Evolutionary conservation across 768 basidiomycete species (phyloP).

Genomic region (Polyporus arcularius): DNA sequence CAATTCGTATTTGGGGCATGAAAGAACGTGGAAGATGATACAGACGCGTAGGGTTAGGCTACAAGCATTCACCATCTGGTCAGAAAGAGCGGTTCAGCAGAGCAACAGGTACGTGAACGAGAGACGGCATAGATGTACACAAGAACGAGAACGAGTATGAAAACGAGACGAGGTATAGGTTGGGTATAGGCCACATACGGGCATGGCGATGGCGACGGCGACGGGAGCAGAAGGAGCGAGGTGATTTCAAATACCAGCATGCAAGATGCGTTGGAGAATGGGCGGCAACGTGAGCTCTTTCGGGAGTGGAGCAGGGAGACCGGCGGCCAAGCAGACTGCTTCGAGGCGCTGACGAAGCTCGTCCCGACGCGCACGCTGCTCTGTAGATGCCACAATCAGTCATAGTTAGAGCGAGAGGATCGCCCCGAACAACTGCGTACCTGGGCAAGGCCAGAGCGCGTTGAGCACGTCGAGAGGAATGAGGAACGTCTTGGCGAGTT

Average conservation of each 20-base stretch:
- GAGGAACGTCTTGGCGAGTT: slow-evolving; percentile 67
- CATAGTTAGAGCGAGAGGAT: background rate
- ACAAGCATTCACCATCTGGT: slow-evolving; percentile 4
- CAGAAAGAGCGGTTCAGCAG: background rate
- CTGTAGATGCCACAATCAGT: slow-evolving; percentile 12
- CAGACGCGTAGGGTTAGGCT: slow-evolving; percentile 13
- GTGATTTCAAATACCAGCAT: background rate
- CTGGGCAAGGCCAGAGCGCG: slow-evolving; percentile 64
- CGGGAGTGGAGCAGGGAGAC: slow-evolving; percentile 25
- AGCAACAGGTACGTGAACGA: slow-evolving; percentile 4
- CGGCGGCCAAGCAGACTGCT: slow-evolving; percentile 26
- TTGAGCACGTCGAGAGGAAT: slow-evolving; percentile 67
- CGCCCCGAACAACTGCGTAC: slow-evolving; percentile 30
- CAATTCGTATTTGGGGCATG: slow-evolving; percentile 1
- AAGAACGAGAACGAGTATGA: background rate
- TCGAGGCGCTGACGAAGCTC: slow-evolving; percentile 27
- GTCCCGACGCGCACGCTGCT: slow-evolving; percentile 23
- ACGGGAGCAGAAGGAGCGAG: background rate
- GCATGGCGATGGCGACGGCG: background rate
- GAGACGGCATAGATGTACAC: background rate
- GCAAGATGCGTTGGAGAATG: slow-evolving; percentile 13
- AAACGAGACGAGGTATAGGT: background rate
- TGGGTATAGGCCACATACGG: background rate
- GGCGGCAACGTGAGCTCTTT: slow-evolving; percentile 23
- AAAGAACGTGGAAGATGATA: slow-evolving; percentile 11